Evolutionary conservation across 345 rosid genomes (phyloP), one percentile per base, ranked within the genome.

Genomic region (Eucalyptus curtisii): DNA sequence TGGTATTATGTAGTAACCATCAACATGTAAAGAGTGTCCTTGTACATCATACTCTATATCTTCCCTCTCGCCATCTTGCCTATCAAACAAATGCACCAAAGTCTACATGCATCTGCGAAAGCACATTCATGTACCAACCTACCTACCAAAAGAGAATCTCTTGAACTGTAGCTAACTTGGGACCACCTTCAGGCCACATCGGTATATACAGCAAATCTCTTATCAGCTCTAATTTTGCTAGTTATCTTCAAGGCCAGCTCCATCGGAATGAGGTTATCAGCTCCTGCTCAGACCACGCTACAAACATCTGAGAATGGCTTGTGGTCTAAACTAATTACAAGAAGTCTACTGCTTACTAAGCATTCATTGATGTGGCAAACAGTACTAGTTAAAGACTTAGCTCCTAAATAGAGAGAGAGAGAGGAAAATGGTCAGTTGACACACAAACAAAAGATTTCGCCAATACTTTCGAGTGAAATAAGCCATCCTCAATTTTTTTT

Each of bases 71-170:
- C 82, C 82, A 37, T 37, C 82, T 71, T 37, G 42, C 82, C 27
- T 71, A 37, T 71, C 25, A 37, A 71, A 37, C 45, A 71, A 71
- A 71, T 37, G 45, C 81, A 76, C 82, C 47, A 20, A 5, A 76
- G 15, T 76, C 82, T 19, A 37, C 47, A 37, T 22, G 42, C 14
- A 76, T 76, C 45, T 37, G 82, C 47, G 0, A 2, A 76, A 76
- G 42, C 82, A 76, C 45, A 1, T 61, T 86, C 79, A 50, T 40
- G 42, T 22, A 86, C 86, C 49, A 66, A 9, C 44, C 89, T 91
- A 98, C 99, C 99, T 98, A 99, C 99, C 99, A 98, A 87, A 49
- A 95, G 87, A 98, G 95, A 91, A 98, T 97, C 94, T 97, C 99
- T 93, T 97, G 99, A 94, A 96, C 93, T 53, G 96, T 89, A 16